Conservation (phyloP, 495 filamentous ascomycete species). For the Lophiotrema nucula region DNA sequence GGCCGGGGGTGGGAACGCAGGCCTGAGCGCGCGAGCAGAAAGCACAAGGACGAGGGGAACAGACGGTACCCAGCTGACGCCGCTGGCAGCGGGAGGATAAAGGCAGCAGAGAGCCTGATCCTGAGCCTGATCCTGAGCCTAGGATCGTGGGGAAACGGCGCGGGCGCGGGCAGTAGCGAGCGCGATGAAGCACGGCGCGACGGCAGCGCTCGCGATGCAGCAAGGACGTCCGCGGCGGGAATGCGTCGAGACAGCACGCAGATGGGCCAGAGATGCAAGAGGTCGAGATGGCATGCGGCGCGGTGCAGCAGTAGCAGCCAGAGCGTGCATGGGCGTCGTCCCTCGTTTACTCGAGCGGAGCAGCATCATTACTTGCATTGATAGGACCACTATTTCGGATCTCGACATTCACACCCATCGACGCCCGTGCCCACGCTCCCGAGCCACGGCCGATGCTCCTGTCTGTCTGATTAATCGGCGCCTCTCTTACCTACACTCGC, state of each 20-base stretch:
- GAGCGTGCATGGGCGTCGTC: constrained; percentile 6
- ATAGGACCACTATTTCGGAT: constrained; percentile 20
- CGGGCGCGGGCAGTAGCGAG: no score
- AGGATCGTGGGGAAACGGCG: no score
- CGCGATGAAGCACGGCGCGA: neutral
- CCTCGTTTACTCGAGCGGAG: neutral
- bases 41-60: no score
- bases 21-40: no score
- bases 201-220: neutral
- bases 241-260: neutral
- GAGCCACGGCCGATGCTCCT: no score
- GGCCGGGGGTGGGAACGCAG: no score
- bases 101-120: no score
- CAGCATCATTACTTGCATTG: constrained; percentile 16
- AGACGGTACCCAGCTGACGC: no score
- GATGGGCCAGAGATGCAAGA: constrained; percentile 1
- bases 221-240: neutral
- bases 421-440: neutral
- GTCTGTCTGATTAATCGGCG: no score
- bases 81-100: no score
- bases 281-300: neutral
- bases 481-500: neutral
- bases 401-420: neutral
- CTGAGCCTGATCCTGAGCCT: no score
- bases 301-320: neutral